phyloP scores from a whole-genome alignment of 805 yeast species.

The Ogataea philodendri region DNA sequence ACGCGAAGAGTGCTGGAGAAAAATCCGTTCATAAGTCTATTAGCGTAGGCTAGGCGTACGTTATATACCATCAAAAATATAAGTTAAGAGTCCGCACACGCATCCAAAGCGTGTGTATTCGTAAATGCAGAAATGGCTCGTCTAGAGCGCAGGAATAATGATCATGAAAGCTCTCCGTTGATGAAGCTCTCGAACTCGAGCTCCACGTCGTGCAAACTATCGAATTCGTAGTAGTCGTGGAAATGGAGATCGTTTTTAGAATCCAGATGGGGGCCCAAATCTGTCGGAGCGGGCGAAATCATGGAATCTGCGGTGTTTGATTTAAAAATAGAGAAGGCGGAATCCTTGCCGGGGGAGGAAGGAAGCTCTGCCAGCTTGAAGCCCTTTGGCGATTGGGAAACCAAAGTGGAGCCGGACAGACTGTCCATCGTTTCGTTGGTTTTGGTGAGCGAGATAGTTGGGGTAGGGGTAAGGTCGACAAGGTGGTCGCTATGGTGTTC shows the following conservation, averaged over 20 bases:
- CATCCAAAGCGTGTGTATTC: constrained; percentile 1
- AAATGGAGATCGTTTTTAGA: constrained; percentile 14
- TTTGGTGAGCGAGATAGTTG: constrained; percentile 25
- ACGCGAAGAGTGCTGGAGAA: no score
- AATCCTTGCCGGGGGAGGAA: constrained; percentile 15
- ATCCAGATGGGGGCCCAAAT: constrained; percentile 7
- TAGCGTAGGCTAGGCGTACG: constrained; percentile 10
- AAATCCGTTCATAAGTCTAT: constrained; percentile 1
- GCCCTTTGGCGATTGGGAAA: constrained; percentile 21
- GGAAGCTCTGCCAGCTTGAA: constrained; percentile 23
- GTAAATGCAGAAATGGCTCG: constrained; percentile 9
- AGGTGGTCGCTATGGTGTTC: constrained; percentile 19
- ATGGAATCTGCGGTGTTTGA: constrained; percentile 15
- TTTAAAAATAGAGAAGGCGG: constrained; percentile 15
- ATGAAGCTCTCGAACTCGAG: constrained; percentile 32
- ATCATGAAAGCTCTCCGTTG: constrained; percentile 25
- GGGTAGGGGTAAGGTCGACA: constrained; percentile 27
- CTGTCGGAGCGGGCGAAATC: constrained; percentile 14
- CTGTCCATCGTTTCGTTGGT: constrained; percentile 32
- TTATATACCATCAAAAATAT: constrained; percentile 6
- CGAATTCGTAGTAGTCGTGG: constrained; percentile 26
- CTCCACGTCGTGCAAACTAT: constrained; percentile 25
- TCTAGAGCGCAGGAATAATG: constrained; percentile 6
- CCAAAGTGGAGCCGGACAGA: constrained; percentile 23
- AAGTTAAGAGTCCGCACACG: constrained; percentile 1